phyloP scores from a whole-genome alignment of 1,284 basidiomycete species.

The Mycosarcoma maydis region DNA sequence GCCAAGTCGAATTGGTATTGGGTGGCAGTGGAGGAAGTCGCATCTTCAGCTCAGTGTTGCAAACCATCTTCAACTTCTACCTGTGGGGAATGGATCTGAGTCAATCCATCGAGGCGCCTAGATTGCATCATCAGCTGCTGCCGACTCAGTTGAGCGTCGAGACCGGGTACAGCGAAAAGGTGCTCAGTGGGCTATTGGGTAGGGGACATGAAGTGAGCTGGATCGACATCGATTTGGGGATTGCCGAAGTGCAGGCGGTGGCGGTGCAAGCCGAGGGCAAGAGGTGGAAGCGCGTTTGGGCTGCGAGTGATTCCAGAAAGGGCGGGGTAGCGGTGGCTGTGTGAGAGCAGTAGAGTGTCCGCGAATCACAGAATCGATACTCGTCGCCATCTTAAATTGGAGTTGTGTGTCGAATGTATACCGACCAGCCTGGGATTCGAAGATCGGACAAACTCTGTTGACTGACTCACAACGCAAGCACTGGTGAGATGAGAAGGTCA shows the following conservation, averaged over 20 bases:
- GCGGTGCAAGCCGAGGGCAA: constrained; percentile 10
- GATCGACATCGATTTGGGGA: constrained; percentile 55
- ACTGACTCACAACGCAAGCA: too few relatives aligned
- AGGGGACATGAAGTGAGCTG: constrained; percentile 49
- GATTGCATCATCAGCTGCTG: constrained; percentile 84
- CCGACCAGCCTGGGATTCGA: too few relatives aligned
- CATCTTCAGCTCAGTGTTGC: constrained; percentile 78
- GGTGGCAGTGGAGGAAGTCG: constrained; percentile 68
- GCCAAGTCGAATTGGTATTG: constrained; percentile 66
- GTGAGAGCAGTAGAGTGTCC: too few relatives aligned
- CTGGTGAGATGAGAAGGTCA: too few relatives aligned
- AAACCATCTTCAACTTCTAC: constrained; percentile 79
- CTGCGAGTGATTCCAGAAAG: constrained; percentile 59
- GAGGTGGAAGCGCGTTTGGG: constrained; percentile 21
- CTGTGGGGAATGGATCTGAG: constrained; percentile 83
- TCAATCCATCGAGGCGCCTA: constrained; percentile 81
- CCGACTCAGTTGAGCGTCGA: constrained; percentile 51
- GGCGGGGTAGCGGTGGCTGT: constrained; percentile 56
- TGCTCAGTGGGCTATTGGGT: constrained; percentile 31
- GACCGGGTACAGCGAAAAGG: constrained; percentile 43
- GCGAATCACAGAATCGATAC: too few relatives aligned
- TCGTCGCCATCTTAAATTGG: too few relatives aligned
- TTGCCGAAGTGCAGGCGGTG: constrained; percentile 58
- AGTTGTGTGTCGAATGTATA: too few relatives aligned
- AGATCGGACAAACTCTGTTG: too few relatives aligned